A percentile compares a stretch with the other conserved stretches of the same genome.
These are phyloP conservation scores for Lanmaoa rubissima DNA, from an alignment of 768 basidiomycete genomes.

Conservation along the genomic window DNA sequence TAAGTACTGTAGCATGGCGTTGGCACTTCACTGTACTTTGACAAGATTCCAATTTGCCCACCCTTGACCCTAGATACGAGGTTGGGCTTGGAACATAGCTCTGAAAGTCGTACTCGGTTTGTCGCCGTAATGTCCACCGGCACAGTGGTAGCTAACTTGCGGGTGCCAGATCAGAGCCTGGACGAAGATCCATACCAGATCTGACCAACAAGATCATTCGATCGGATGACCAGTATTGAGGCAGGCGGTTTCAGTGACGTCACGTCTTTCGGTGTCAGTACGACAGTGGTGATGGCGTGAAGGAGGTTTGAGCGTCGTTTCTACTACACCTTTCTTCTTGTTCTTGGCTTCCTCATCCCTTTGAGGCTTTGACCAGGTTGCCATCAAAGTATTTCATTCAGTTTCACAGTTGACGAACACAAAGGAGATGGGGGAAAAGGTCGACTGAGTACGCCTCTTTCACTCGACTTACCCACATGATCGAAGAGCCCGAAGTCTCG, in stretches of 20 bases:
- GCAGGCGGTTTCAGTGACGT: conserved; percentile 2
- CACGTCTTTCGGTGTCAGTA: conserved; percentile 1
- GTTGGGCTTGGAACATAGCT: neutral
- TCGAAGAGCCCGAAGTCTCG: neutral
- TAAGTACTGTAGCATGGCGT: neutral
- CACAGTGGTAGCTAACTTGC: neutral
- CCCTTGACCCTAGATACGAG: neutral
- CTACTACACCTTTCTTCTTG: too few species aligned
- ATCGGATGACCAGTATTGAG: neutral
- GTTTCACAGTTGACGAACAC: conserved; percentile 1
- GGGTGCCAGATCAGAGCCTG: neutral
- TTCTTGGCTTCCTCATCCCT: too few species aligned
- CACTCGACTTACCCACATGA: neutral
- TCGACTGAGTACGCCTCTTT: neutral
- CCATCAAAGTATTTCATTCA: neutral
- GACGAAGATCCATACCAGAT: neutral
- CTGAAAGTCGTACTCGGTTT: neutral
- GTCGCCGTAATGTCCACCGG: neutral
- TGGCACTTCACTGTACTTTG: neutral
- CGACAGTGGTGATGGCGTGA: neutral
- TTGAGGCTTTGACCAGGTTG: too few species aligned
- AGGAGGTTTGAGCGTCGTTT: neutral
- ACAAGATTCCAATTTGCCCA: neutral
- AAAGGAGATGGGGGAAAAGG: neutral
- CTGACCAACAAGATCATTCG: neutral